phyloP scores from a whole-genome alignment of 345 rosid genomes.

The Boechera retrofracta region DNA sequence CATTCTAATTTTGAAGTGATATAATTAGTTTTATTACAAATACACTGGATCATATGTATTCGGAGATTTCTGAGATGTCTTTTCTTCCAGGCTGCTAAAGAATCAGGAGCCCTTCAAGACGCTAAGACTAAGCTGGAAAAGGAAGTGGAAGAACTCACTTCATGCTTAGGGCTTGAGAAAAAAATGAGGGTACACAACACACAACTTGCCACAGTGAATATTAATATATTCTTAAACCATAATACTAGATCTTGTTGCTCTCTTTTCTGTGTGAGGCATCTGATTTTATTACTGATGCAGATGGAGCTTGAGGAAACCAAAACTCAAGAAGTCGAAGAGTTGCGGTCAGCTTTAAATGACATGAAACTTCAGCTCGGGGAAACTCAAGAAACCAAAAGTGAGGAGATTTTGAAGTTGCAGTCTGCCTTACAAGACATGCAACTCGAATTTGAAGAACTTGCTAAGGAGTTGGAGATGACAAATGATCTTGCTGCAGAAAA shows the following conservation, averaged over 20 bases:
- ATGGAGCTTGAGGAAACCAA: slow-evolving; percentile 63
- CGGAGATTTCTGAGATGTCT: slow-evolving; percentile 10
- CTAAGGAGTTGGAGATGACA: slow-evolving; percentile 63
- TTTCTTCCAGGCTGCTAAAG: slow-evolving; percentile 47
- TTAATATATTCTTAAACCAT: slow-evolving; percentile 6
- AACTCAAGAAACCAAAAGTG: slow-evolving; percentile 59
- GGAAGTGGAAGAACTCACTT: slow-evolving; percentile 44
- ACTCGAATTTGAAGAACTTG: slow-evolving; percentile 69
- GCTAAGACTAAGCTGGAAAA: slow-evolving; percentile 46
- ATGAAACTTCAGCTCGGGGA: slow-evolving; percentile 67
- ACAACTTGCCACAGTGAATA: slow-evolving; percentile 2
- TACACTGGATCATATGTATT: slow-evolving; percentile 4
- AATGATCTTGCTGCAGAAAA: slow-evolving; percentile 77
- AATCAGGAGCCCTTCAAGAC: slow-evolving; percentile 51
- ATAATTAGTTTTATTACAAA: slow-evolving; percentile 5
- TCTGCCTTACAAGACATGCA: slow-evolving; percentile 53
- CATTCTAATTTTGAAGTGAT: neutral
- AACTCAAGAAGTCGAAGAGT: slow-evolving; percentile 48
- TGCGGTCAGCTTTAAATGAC: slow-evolving; percentile 49
- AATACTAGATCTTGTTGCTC: slow-evolving; percentile 18
- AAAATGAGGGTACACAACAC: slow-evolving; percentile 40
- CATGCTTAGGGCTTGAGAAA: slow-evolving; percentile 54
- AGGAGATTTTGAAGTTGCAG: slow-evolving; percentile 57
- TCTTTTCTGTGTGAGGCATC: slow-evolving; percentile 24
- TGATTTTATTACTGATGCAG: slow-evolving; percentile 54